A percentile compares a stretch with the other conserved stretches of the same genome.
Evolutionary conservation across 176 grass and related monocot genomes (phyloP).

Genomic region (Tuctoria greenei): DNA sequence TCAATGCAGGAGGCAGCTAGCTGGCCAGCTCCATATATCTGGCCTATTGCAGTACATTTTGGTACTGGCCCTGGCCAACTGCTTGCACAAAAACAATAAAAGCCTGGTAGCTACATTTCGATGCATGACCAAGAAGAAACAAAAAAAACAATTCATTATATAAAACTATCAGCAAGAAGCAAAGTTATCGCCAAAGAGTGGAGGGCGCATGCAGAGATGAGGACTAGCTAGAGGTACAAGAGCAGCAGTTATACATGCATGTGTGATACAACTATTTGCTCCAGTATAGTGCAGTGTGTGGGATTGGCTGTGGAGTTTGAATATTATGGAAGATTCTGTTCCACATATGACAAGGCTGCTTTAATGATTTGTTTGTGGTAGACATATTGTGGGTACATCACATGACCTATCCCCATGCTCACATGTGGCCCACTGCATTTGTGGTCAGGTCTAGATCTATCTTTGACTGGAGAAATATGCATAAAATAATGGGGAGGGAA

Average conservation of each 20-base stretch:
- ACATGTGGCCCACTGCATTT: constrained; percentile 81
- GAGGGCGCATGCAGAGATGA: constrained; percentile 11
- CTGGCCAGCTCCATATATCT: constrained; percentile 8
- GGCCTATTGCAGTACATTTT: constrained; percentile 18
- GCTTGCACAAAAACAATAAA: constrained; percentile 7
- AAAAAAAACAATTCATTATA: not conserved
- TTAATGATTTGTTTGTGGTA: constrained; percentile 53
- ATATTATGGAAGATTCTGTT: constrained; percentile 92
- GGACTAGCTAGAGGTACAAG: constrained; percentile 38
- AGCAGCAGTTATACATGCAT: not conserved
- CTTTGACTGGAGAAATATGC: constrained; percentile 64
- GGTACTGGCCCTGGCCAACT: constrained; percentile 24
- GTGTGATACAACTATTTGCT: constrained; percentile 30
- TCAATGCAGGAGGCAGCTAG: constrained; percentile 32
- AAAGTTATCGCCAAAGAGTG: constrained; percentile 6
- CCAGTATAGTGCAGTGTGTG: constrained; percentile 34
- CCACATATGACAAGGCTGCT: constrained; percentile 72
- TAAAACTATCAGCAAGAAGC: constrained; percentile 21
- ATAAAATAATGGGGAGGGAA: constrained; percentile 47
- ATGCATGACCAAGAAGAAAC: constrained; percentile 14
- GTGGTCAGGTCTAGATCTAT: constrained; percentile 80
- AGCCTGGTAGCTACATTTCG: not conserved
- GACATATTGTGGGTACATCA: constrained; percentile 80
- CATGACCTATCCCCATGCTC: constrained; percentile 73
- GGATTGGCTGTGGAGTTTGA: constrained; percentile 63